Evolutionary conservation across 169 alveolate genomes (phyloP), one percentile per base, ranked within the genome.

Genomic region (Plasmodium gonderi): DNA sequence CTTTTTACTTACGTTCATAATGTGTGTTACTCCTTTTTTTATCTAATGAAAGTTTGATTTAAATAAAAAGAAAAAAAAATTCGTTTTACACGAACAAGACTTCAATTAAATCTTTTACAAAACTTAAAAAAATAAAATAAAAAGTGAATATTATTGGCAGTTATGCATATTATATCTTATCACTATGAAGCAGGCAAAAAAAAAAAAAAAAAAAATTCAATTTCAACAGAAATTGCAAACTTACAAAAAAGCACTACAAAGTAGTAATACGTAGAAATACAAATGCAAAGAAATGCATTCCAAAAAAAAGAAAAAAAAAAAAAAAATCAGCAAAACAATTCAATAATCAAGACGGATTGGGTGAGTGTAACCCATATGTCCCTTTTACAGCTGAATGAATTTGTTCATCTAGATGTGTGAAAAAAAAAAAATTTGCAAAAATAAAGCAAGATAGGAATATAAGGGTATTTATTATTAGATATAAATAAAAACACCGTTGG

Each of bases 311-410:
- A n/a, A n/a, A n/a, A n/a, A n/a, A n/a, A 3, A 17, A 60, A 60
- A 60, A 20, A 29, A 60, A 60, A 60, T 60, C 36, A n/a, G 33
- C 17, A 29, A 1, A n/a, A 60, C 17, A 23, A 23, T 60, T 4
- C 40, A 12, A 60, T 36, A 36, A 36, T 3, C 40, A 60, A 20
- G 72, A n/a, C 17, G 26, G 72, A 23, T 60, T 14, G 40, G 72
- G 36, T 60, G 72, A n/a, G 26, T 9, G 72, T 60, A 60, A 1
- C 72, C 31, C 72, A 60, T 36, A 36, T 60, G n/a, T 29, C 26
- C n/a, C 72, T 60, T 60, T 60, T n/a, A 6, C 72, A 60, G 72
- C 72, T 36, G 33, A 60, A 60, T 60, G 72, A 36, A 60, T 60
- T 60, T n/a, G 36, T n/a, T 36, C 72, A 60, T 23, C 38, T 12